These are phyloP conservation scores for Apiotrichum porosum DNA, from an alignment of 1,284 basidiomycete species.

Conservation along the genomic window DNA sequence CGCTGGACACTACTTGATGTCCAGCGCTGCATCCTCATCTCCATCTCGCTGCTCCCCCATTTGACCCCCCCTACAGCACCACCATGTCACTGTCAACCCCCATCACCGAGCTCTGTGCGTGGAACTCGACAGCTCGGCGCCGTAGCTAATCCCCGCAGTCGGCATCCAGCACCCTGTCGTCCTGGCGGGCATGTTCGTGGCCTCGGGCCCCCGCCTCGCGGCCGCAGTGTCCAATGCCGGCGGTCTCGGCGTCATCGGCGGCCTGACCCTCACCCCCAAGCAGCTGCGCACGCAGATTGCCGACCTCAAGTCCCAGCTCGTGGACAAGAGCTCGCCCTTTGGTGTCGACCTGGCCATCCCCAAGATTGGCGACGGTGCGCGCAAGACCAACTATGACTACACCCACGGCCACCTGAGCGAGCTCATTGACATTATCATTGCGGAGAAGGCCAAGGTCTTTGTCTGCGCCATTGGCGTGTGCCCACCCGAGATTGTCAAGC, in stretches of 20 bases:
- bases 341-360: conserved; percentile 83
- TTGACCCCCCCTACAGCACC: too few species aligned
- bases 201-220: conserved; percentile 74
- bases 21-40: too few species aligned
- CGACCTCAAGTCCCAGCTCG: conserved; percentile 64
- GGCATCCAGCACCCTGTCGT: conserved; percentile 80
- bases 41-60: too few species aligned
- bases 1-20: too few species aligned
- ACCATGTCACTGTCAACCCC: conserved; percentile 52
- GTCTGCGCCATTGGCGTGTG: conserved; percentile 78
- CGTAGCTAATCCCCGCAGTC: conserved; percentile 43
- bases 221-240: conserved; percentile 73
- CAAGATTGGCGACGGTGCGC: conserved; percentile 70
- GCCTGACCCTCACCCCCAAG: conserved; percentile 48
- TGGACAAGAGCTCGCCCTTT: conserved; percentile 58
- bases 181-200: conserved; percentile 79
- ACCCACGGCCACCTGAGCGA: conserved; percentile 67
- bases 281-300: conserved; percentile 58
- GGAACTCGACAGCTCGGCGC: neutral
- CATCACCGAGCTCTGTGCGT: conserved; percentile 65
- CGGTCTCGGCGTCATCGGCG: conserved; percentile 81
- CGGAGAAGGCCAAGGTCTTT: conserved; percentile 74
- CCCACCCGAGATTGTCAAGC: conserved; percentile 68
- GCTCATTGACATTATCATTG: conserved; percentile 79
- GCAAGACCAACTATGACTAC: conserved; percentile 66